These are phyloP conservation scores for Wickerhamiella azymoides DNA, from an alignment of 805 yeast genomes.

Conservation along the genomic window DNA sequence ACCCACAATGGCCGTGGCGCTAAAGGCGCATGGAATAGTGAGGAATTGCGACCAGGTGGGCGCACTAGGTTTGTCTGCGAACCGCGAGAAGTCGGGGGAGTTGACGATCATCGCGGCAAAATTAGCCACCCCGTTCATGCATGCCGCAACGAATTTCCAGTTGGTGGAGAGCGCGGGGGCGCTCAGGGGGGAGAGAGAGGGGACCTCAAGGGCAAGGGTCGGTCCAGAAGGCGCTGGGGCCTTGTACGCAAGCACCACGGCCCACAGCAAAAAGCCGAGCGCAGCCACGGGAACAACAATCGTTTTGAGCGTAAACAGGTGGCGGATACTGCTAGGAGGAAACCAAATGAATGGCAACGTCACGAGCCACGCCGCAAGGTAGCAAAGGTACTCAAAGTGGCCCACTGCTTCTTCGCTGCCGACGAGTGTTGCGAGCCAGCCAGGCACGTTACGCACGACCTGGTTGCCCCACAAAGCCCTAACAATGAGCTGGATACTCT, in stretches of 20 bases:
- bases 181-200: no score
- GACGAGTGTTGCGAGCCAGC: slow-evolving; percentile 13
- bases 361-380: slow-evolving; percentile 65
- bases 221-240: no score
- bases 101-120: slow-evolving; percentile 74
- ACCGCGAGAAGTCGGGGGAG: slow-evolving; percentile 78
- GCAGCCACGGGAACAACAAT: slow-evolving; percentile 69
- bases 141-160: slow-evolving; percentile 66
- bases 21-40: slow-evolving; percentile 61
- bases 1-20: slow-evolving; percentile 69
- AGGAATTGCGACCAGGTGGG: slow-evolving; percentile 36
- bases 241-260: slow-evolving; percentile 63
- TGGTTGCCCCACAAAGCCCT: slow-evolving; percentile 41
- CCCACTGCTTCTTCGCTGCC: slow-evolving; percentile 35
- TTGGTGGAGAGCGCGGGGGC: slow-evolving; percentile 33
- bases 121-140: slow-evolving; percentile 71
- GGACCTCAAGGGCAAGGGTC: no score
- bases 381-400: slow-evolving; percentile 55
- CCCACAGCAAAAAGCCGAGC: slow-evolving; percentile 66
- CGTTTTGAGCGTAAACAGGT: slow-evolving; percentile 69
- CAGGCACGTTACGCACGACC: slow-evolving; percentile 35
- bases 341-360: slow-evolving; percentile 67
- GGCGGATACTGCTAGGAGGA: slow-evolving; percentile 67
- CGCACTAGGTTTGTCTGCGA: slow-evolving; percentile 44
- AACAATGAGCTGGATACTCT: slow-evolving; percentile 65